A percentile compares a stretch with the other conserved stretches of the same genome.
Conservation (phyloP, 2,329 filamentous ascomycete species). For the Colletotrichum lentis region DNA sequence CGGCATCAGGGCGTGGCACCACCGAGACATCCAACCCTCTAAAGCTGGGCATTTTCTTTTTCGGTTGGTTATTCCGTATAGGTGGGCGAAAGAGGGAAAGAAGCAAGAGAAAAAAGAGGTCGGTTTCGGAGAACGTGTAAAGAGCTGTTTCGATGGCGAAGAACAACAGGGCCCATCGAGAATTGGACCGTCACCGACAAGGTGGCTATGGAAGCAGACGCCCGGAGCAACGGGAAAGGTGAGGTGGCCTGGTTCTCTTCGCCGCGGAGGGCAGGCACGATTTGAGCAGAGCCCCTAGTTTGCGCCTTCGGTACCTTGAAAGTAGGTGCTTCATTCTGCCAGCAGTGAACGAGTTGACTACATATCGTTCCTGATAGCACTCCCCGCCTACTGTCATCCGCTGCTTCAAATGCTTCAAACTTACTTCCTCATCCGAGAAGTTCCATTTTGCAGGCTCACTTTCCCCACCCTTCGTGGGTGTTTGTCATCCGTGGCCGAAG, state of each 20-base stretch:
- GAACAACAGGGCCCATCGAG: neutral
- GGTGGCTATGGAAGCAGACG: neutral
- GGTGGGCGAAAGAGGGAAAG: neutral
- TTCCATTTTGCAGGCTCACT: neutral
- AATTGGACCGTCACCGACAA: neutral
- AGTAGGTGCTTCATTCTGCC: neutral
- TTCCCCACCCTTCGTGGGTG: neutral
- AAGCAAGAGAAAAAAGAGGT: neutral
- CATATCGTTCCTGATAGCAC: neutral
- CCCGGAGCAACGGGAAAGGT: neutral
- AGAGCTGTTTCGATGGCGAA: neutral
- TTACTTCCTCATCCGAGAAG: no score
- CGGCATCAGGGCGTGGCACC: slow-evolving; percentile 47
- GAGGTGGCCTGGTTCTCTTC: neutral
- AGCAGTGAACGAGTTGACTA: neutral
- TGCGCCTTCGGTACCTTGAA: neutral
- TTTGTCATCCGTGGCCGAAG: neutral
- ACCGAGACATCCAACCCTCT: slow-evolving; percentile 59
- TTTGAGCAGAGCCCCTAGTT: neutral
- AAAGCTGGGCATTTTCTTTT: slow-evolving; percentile 56
- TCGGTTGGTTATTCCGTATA: neutral
- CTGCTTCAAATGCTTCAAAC: no score
- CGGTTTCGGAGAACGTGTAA: neutral
- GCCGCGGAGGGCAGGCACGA: neutral
- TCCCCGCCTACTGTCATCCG: neutral